A percentile compares a stretch with the other conserved stretches of the same genome.
phyloP scores from a whole-genome alignment of 1,284 basidiomycete species.

The Papiliotrema flavescens region DNA sequence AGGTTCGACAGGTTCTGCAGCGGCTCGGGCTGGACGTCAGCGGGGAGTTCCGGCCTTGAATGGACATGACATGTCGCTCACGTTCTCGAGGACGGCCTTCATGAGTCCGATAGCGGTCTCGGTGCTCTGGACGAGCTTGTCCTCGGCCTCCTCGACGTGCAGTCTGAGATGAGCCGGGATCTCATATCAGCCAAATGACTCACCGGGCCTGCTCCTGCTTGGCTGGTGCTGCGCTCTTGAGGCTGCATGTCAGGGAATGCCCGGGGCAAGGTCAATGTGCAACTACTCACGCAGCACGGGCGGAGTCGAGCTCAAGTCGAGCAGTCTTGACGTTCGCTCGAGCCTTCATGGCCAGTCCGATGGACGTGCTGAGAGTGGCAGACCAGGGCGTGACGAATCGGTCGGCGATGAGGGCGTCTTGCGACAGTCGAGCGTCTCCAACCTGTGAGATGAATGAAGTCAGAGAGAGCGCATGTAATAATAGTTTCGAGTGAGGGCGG shows the following conservation, averaged over 20 bases:
- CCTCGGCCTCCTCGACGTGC: slow-evolving; percentile 92
- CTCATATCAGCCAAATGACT: slow-evolving; percentile 11
- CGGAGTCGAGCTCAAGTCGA: slow-evolving; percentile 71
- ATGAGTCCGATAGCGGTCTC: slow-evolving; percentile 96
- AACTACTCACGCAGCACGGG: slow-evolving; percentile 52
- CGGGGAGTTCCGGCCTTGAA: neutral
- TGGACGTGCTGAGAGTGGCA: slow-evolving; percentile 72
- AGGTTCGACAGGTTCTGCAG: slow-evolving; percentile 90
- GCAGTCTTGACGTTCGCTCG: slow-evolving; percentile 80
- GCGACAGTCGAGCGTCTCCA: slow-evolving; percentile 74
- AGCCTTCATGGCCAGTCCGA: slow-evolving; percentile 84
- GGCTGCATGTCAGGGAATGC: slow-evolving; percentile 52
- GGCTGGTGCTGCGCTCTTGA: slow-evolving; percentile 69
- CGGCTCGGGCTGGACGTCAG: slow-evolving; percentile 72
- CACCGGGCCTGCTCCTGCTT: slow-evolving; percentile 80
- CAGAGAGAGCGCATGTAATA: neutral
- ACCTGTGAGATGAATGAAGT: slow-evolving; percentile 51
- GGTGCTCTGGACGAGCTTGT: slow-evolving; percentile 93
- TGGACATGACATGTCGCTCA: slow-evolving; percentile 45
- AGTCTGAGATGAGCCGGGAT: slow-evolving; percentile 23
- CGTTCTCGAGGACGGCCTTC: slow-evolving; percentile 96
- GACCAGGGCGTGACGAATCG: slow-evolving; percentile 90
- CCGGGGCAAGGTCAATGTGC: slow-evolving; percentile 36
- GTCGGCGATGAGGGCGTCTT: slow-evolving; percentile 70
- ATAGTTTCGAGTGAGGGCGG: neutral